Conservation (phyloP, 2,329 filamentous ascomycete species). For the Hypoxylon sp. region DNA sequence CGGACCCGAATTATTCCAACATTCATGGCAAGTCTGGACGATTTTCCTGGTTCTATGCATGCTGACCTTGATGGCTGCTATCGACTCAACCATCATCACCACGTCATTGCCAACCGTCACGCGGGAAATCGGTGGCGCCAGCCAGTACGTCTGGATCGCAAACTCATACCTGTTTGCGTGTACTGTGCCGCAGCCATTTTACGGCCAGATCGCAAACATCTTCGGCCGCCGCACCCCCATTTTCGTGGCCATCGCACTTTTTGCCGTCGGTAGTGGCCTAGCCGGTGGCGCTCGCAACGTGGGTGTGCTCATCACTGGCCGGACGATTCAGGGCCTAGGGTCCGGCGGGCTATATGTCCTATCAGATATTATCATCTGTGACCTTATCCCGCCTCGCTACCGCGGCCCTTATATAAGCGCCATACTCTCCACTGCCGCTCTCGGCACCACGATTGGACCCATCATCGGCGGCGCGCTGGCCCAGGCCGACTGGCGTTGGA, state of each 20-base stretch:
- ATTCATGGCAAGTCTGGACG: constrained; percentile 15
- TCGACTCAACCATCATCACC: constrained; percentile 31
- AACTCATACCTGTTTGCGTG: constrained; percentile 30
- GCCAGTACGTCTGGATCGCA: constrained; percentile 31
- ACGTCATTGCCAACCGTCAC: constrained; percentile 30
- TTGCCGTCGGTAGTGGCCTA: constrained; percentile 60
- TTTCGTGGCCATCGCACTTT: constrained; percentile 54
- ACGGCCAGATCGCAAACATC: constrained; percentile 58
- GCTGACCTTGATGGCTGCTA: constrained; percentile 2
- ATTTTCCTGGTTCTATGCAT: constrained; percentile 9
- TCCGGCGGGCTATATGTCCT: constrained; percentile 50
- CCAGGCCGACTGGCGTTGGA: constrained; percentile 52
- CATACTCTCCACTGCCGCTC: constrained; percentile 45
- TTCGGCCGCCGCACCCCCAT: constrained; percentile 58
- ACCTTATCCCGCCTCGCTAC: constrained; percentile 60
- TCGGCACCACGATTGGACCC: constrained; percentile 50
- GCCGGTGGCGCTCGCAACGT: constrained; percentile 55
- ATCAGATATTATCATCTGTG: constrained; percentile 60
- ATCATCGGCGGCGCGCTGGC: constrained; percentile 44
- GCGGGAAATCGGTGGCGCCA: constrained; percentile 16
- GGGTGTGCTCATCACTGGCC: constrained; percentile 56
- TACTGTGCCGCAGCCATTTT: constrained; percentile 58
- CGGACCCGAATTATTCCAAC: constrained; percentile 9
- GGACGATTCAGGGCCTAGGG: constrained; percentile 54
- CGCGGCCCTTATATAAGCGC: constrained; percentile 55